A percentile compares a stretch with the other conserved stretches of the same genome.
phyloP scores from a whole-genome alignment of 2,329 filamentous ascomycete species.

The Fusarium albidum region DNA sequence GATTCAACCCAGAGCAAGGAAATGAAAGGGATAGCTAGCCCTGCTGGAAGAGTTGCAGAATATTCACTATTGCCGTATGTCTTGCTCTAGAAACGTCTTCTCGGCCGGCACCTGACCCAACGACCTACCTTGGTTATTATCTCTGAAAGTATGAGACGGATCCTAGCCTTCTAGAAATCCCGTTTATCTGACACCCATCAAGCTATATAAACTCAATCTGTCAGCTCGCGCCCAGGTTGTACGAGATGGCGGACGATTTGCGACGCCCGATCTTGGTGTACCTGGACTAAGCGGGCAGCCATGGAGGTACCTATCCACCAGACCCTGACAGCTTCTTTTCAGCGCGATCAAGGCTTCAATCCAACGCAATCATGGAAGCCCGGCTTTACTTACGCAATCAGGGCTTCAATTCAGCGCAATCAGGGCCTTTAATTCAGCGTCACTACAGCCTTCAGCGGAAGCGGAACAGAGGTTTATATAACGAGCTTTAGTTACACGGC shows the following conservation, averaged over 20 bases:
- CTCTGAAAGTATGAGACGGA: not conserved
- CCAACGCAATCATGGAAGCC: too few relatives aligned
- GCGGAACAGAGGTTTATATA: too few relatives aligned
- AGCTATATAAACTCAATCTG: slow-evolving; percentile 2
- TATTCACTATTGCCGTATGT: slow-evolving; percentile 1
- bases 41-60: slow-evolving; percentile 26
- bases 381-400: too few relatives aligned
- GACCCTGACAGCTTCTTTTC: not conserved
- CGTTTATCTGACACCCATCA: not conserved
- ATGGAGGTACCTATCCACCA: too few relatives aligned
- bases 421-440: too few relatives aligned
- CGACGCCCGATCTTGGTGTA: not conserved
- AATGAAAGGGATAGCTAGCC: slow-evolving; percentile 39
- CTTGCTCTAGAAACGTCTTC: not conserved
- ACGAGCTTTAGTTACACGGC: too few relatives aligned
- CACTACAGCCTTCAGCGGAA: too few relatives aligned
- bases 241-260: too few relatives aligned
- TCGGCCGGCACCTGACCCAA: not conserved
- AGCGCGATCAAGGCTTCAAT: not conserved
- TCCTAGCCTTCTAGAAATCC: not conserved
- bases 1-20: slow-evolving; percentile 16
- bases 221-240: not conserved
- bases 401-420: too few relatives aligned
- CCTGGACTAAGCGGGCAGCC: too few relatives aligned
- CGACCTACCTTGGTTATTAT: not conserved